Evolutionary conservation across 306 rosid genomes (phyloP).

Genomic region (Bauhinia variegata): DNA sequence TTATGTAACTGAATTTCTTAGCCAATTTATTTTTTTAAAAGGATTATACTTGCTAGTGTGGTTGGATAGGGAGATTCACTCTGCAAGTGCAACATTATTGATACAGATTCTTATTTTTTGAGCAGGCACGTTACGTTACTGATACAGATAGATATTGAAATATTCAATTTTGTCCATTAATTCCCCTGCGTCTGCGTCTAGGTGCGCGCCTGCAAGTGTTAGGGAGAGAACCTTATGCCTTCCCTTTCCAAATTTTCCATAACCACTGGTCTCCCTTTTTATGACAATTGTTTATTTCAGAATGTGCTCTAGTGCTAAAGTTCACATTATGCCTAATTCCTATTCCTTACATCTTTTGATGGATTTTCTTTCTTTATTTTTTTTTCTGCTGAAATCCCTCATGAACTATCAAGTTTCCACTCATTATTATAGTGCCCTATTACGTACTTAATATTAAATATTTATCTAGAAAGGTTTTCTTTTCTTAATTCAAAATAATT

Average conservation of each 20-base stretch:
- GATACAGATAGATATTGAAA: background rate
- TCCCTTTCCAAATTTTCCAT: slow-evolving; percentile 14
- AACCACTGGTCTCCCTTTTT: slow-evolving; percentile 45
- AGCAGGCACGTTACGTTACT: too few species aligned
- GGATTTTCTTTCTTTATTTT: too few species aligned
- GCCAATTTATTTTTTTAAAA: too few species aligned
- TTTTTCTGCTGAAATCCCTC: background rate
- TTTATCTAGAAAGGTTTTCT: background rate
- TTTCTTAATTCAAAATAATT: background rate
- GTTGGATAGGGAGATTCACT: too few species aligned
- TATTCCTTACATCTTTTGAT: slow-evolving; percentile 13
- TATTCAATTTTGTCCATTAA: slow-evolving; percentile 7
- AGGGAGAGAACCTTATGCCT: slow-evolving; percentile 57
- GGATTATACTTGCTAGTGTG: too few species aligned
- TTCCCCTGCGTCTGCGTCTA: background rate
- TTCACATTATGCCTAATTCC: slow-evolving; percentile 30
- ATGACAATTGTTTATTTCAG: slow-evolving; percentile 44
- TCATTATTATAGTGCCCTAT: slow-evolving; percentile 25
- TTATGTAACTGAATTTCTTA: too few species aligned
- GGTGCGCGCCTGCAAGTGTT: slow-evolving; percentile 34
- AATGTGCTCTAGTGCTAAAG: slow-evolving; percentile 15
- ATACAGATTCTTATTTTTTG: too few species aligned
- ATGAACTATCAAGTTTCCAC: slow-evolving; percentile 22
- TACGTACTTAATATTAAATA: background rate
- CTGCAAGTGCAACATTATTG: too few species aligned